Evolutionary conservation across 495 filamentous ascomycete species (phyloP).

Genomic region (Platismatia glauca): DNA sequence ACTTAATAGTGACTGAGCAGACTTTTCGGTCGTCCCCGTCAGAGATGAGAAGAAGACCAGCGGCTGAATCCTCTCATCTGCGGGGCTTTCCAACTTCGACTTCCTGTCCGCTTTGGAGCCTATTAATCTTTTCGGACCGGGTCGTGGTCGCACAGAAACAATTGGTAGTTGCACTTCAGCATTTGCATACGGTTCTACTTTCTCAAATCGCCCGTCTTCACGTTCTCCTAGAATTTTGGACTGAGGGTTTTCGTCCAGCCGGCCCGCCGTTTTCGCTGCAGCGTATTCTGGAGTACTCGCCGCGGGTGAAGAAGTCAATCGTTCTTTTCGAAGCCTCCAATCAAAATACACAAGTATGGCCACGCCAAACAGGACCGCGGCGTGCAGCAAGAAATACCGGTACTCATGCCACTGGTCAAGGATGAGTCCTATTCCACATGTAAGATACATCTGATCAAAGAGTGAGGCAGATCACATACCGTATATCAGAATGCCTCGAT

Average conservation of each 20-base stretch:
- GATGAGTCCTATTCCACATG: background rate
- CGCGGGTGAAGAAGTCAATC: background rate
- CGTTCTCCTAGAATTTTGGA: background rate
- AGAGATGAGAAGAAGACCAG: conserved; percentile 84
- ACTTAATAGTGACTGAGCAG: conserved; percentile 49
- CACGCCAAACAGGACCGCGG: conserved; percentile 2
- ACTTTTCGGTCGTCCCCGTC: conserved; percentile 66
- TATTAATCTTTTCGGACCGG: conserved; percentile 30
- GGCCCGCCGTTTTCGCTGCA: background rate
- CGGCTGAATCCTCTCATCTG: conserved; percentile 50
- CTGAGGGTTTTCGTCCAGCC: conserved; percentile 1
- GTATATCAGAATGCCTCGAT: background rate
- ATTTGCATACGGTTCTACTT: background rate
- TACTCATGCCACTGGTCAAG: conserved; percentile 19
- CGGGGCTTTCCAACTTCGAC: conserved; percentile 15
- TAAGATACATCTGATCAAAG: background rate
- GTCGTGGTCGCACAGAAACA: background rate
- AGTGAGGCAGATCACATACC: background rate
- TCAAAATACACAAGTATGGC: conserved; percentile 2
- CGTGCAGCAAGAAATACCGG: conserved; percentile 9
- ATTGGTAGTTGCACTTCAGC: background rate
- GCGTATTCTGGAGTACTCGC: background rate
- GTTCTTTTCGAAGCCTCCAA: background rate
- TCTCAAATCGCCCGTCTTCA: background rate
- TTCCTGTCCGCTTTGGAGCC: conserved; percentile 24